Evolutionary conservation across 805 yeast species (phyloP).

Genomic region (Komagataella pseudopastoris): DNA sequence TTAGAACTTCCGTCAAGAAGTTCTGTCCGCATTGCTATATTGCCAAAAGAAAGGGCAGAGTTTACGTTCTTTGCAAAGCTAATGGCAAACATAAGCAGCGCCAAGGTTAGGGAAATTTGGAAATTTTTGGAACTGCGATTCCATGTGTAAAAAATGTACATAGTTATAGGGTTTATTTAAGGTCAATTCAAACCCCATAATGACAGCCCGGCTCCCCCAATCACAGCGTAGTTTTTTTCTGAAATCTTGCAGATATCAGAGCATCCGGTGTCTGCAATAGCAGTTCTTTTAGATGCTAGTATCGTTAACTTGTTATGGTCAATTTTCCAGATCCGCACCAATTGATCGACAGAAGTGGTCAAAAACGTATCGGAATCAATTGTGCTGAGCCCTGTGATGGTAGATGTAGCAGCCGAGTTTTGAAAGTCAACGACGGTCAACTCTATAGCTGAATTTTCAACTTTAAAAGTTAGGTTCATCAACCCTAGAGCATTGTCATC

Average conservation of each 20-base stretch:
- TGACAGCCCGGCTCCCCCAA: slow-evolving; percentile 83
- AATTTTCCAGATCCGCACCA: slow-evolving; percentile 49
- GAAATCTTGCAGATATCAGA: slow-evolving; percentile 23
- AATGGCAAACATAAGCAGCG: slow-evolving; percentile 93
- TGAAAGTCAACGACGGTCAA: slow-evolving; percentile 21
- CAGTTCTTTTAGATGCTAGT: slow-evolving; percentile 41
- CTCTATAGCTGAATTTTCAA: slow-evolving; percentile 7
- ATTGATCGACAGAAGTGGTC: slow-evolving; percentile 78
- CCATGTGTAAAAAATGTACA: not conserved
- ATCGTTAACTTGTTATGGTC: slow-evolving; percentile 14
- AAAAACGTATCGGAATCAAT: slow-evolving; percentile 22
- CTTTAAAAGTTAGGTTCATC: slow-evolving; percentile 19
- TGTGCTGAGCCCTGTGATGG: slow-evolving; percentile 54
- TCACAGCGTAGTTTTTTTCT: slow-evolving; percentile 21
- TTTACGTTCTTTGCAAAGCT: slow-evolving; percentile 84
- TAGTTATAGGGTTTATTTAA: not conserved
- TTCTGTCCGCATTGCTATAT: slow-evolving; percentile 85
- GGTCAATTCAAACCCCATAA: slow-evolving; percentile 20
- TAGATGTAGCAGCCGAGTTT: slow-evolving; percentile 68
- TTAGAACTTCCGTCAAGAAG: slow-evolving; percentile 85
- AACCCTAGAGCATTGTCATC: slow-evolving; percentile 72
- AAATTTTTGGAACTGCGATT: not conserved
- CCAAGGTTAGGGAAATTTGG: slow-evolving; percentile 38
- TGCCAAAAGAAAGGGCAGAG: slow-evolving; percentile 91
- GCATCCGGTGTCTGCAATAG: slow-evolving; percentile 87